Evolutionary conservation across 2,329 filamentous ascomycete genomes (phyloP), one percentile per base, ranked within the genome.

Genomic region (Fusarium agapanthi): DNA sequence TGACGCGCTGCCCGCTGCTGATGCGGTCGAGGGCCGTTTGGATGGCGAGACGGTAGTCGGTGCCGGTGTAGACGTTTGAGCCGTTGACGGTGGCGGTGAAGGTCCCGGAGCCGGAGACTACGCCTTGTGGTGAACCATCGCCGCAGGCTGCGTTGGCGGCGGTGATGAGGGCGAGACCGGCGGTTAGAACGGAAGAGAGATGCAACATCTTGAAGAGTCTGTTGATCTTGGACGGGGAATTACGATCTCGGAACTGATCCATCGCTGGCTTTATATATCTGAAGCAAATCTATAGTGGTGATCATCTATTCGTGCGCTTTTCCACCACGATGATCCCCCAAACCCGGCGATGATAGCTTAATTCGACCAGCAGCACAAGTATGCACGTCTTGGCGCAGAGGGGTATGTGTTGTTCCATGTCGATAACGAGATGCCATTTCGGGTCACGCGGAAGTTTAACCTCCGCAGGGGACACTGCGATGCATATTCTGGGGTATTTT

Each of bases 21-120:
- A 88, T 85, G 40, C 85, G 82, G 73, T 88, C 86, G 24, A 89
- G 76, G 1, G 87, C 88, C 0, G 86, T 81, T 57, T 89, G 86
- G 64, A 89, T 88, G 4, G 88, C 88, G 4, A 83, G 82, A 18
- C 81, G 83, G 78, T 89, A 89, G 80, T 88, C 84, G 22, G 83
- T 82, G 34, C 88, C 88, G 0, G 83, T 80, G 80, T 89, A 90
- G 20, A 89, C 81, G 13, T 76, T 81, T 50, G 66, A 82, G 4
- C 80, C 83, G 60, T 87, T 86, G 34, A 77, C 80, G 16, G 77
- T 83, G 14, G 86, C 84, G 2, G 80, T 84, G 78, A 84, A 88
- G 9, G 83, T 83, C 34, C 81, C 83, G 5, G 83, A 85, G 70
- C 85, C 86, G 5, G 86, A 86, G 16, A 88, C 86, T 16, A 69